A percentile compares a stretch with the other conserved stretches of the same genome.
Evolutionary conservation across 1,284 basidiomycete genomes (phyloP).

Genomic region (Pseudozyma hubeiensis): DNA sequence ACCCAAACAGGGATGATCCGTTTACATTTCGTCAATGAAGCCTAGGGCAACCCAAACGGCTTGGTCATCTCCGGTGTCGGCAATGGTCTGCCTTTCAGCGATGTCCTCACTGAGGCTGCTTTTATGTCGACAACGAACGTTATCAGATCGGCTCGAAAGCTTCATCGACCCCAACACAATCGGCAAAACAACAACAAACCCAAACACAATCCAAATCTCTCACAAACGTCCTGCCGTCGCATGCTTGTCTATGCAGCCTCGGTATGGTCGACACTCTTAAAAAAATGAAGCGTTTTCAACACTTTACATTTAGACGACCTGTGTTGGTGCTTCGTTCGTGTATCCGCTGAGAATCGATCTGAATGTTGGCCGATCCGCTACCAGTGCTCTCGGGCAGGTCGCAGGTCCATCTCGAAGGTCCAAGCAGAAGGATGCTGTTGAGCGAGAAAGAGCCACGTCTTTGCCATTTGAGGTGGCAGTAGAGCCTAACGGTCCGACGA

Average conservation of each 20-base stretch:
- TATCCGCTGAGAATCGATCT: too few species aligned
- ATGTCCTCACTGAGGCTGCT: constrained; percentile 31
- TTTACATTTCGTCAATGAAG: constrained; percentile 28
- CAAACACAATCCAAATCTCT: constrained; percentile 8
- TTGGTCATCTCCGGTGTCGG: constrained; percentile 13
- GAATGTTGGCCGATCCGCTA: not conserved
- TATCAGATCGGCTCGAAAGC: constrained; percentile 23
- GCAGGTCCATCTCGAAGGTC: constrained; percentile 59
- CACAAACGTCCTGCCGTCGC: constrained; percentile 16
- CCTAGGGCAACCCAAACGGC: constrained; percentile 25
- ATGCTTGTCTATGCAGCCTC: constrained; percentile 40
- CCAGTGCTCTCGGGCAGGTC: constrained; percentile 59
- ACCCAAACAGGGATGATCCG: constrained; percentile 9
- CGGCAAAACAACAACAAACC: constrained; percentile 27
- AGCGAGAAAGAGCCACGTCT: constrained; percentile 60
- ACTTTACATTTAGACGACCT: constrained; percentile 16
- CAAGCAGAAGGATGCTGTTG: constrained; percentile 52
- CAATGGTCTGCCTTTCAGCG: constrained; percentile 26
- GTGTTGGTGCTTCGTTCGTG: not conserved
- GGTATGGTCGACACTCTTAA: constrained; percentile 12
- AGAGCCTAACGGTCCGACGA: constrained; percentile 23
- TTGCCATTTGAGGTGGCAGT: constrained; percentile 57
- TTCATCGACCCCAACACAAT: constrained; percentile 24
- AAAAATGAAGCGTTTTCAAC: constrained; percentile 54
- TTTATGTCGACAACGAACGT: constrained; percentile 5